Base-by-base conservation (phyloP, 2,329 filamentous ascomycete species). In the Pseudogymnoascus pannorum region DNA sequence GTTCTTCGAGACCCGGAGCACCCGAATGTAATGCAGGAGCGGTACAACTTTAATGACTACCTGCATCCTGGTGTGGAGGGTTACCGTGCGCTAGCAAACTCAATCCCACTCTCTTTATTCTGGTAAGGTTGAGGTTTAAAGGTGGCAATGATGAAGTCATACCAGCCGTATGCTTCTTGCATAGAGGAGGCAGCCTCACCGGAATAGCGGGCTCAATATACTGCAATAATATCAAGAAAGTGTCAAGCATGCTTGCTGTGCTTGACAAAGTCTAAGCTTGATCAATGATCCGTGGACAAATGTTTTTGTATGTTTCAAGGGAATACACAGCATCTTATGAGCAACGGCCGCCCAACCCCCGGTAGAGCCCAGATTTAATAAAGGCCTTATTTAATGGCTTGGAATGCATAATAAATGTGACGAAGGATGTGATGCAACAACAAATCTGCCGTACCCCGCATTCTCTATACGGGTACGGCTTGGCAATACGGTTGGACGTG, bases 31-130 rank as follows among this genome's bases (percentile, higher is more conserved):
- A 67, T 86, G 68, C 72, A 72, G 20, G 69, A 71, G 5, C 67
- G 74, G 42, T 86, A 77, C 65, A 77, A 87, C 64, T 78, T 75
- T 2, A 85, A 85, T 0, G 85, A 87, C 69, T 82, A 83, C 67
- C 69, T 88, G 66, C 85, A 88, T 73, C 75, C 81, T 2, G 84
- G 79, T 66, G 76, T 78, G 1, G 70, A 65, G 3, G 85, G 83
- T 1, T 87, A 85, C 68, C 73, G 77, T 67, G 76, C 76, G 4
- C 74, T 87, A 72, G 84, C 82, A 2, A 75, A 79, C 40, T 71
- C 74, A 57, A 81, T 87, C 57, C 81, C 83, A 3, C 63, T 86
- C 60, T 68, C 69, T 2, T 51, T 85, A 29, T 82, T 87, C 67
- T 70, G 72, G 26, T 54, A 33, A 9, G 9, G 26, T 14, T 54